Evolutionary conservation across 2,329 filamentous ascomycete species (phyloP).

Genomic region (Coleophoma crateriformis): DNA sequence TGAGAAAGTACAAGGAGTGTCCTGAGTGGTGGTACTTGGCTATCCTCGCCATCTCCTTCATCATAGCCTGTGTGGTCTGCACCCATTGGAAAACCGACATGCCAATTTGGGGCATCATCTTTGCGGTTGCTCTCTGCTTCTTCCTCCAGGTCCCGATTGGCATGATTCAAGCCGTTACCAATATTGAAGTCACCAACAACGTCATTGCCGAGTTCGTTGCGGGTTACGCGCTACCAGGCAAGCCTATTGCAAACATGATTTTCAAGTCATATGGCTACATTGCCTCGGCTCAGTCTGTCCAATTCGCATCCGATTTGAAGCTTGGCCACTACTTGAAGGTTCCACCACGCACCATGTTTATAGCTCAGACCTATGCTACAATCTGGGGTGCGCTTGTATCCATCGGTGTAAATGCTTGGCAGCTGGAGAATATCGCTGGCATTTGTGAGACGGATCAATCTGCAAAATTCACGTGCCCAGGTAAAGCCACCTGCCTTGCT

Average conservation of each 20-base stretch:
- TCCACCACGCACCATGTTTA: conserved; percentile 41
- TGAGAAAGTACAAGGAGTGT: conserved; percentile 45
- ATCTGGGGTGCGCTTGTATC: conserved; percentile 41
- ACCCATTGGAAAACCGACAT: not conserved
- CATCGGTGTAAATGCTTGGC: conserved; percentile 42
- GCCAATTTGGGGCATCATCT: conserved; percentile 1
- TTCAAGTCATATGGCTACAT: conserved; percentile 71
- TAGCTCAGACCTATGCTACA: conserved; percentile 42
- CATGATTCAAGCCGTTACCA: conserved; percentile 63
- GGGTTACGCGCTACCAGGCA: conserved; percentile 61
- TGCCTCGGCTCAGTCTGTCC: conserved; percentile 40
- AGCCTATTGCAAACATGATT: conserved; percentile 68
- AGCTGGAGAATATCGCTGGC: conserved; percentile 37
- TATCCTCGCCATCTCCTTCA: not conserved
- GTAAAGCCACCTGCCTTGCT: not conserved
- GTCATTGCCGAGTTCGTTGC: conserved; percentile 66
- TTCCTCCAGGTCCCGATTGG: conserved; percentile 26
- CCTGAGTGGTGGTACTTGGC: conserved; percentile 50
- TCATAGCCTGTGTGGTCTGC: not conserved
- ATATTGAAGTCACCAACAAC: conserved; percentile 58
- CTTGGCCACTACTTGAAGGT: conserved; percentile 69
- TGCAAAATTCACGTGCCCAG: conserved; percentile 56
- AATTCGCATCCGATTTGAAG: conserved; percentile 32
- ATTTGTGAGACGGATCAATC: conserved; percentile 38
- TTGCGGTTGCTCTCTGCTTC: conserved; percentile 45